These are phyloP conservation scores for Oldenlandia corymbosa DNA, from an alignment of 257 asterid species.

Conservation along the genomic window DNA sequence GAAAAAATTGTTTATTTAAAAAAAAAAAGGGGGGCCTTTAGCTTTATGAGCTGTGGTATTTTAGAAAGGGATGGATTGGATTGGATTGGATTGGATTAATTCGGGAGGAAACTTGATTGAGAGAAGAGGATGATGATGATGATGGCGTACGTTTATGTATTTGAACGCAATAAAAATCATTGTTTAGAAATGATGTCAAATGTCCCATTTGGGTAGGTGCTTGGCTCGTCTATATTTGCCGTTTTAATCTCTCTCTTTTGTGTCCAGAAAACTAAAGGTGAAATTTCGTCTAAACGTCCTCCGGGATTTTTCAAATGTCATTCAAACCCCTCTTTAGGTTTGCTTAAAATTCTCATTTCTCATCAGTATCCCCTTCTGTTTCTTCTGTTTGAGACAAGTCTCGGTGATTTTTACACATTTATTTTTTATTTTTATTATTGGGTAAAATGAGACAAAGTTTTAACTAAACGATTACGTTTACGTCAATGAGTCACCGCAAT, in stretches of 20 bases:
- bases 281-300: too few species aligned
- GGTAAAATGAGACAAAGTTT: too few species aligned
- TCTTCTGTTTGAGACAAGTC: too few species aligned
- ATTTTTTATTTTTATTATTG: too few species aligned
- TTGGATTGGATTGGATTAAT: constrained; percentile 4
- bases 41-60: background rate
- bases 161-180: constrained; percentile 9
- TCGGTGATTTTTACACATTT: too few species aligned
- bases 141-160: constrained; percentile 11
- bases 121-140: constrained; percentile 9
- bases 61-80: background rate
- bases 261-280: background rate
- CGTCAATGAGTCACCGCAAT: too few species aligned
- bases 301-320: background rate
- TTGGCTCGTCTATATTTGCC: constrained; percentile 22
- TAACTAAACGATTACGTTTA: too few species aligned
- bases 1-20: too few species aligned
- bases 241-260: background rate
- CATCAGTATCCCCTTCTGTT: too few species aligned
- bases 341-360: too few species aligned
- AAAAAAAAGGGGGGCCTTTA: constrained; percentile 7
- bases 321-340: too few species aligned
- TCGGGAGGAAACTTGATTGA: constrained; percentile 7
- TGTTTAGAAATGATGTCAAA: constrained; percentile 14
- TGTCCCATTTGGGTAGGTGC: constrained; percentile 25